These are phyloP conservation scores for Annulohypoxylon maeteangense DNA, from an alignment of 495 filamentous ascomycete species.

Conservation along the genomic window DNA sequence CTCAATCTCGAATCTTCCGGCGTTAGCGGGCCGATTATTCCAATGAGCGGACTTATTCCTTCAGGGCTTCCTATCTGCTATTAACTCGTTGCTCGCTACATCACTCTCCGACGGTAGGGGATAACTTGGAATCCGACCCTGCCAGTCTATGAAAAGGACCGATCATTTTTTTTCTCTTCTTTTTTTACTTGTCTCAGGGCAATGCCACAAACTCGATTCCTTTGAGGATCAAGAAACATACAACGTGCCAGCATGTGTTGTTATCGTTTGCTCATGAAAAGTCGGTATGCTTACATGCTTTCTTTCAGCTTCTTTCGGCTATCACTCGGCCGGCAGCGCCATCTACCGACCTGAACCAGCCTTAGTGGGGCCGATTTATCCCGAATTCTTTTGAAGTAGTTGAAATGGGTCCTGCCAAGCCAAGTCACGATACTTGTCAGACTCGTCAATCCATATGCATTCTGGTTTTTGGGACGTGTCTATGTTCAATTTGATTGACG, in stretches of 20 bases:
- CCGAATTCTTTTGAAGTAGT: slow-evolving; percentile 23
- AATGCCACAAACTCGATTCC: slow-evolving; percentile 5
- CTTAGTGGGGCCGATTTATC: slow-evolving; percentile 38
- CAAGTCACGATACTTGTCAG: slow-evolving; percentile 27
- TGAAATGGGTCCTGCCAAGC: slow-evolving; percentile 10
- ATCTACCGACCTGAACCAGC: slow-evolving; percentile 19
- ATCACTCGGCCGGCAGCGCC: slow-evolving; percentile 21
- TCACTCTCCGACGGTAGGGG: slow-evolving; percentile 24
- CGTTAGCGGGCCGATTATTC: slow-evolving; percentile 37
- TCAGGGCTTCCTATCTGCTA: slow-evolving; percentile 28
- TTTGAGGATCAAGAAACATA: neutral
- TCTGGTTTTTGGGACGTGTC: neutral
- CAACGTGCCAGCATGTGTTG: slow-evolving; percentile 14
- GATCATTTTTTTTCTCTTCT: slow-evolving; percentile 19
- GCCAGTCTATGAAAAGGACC: slow-evolving; percentile 34
- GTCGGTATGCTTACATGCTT: neutral
- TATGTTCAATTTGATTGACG: neutral
- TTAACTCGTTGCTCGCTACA: slow-evolving; percentile 25
- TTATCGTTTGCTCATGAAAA: slow-evolving; percentile 14
- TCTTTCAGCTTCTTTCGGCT: slow-evolving; percentile 16
- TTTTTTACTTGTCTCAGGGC: slow-evolving; percentile 2
- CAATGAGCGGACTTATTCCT: slow-evolving; percentile 23
- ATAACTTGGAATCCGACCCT: slow-evolving; percentile 22
- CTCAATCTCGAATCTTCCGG: slow-evolving; percentile 29
- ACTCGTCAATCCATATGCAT: neutral